phyloP scores from a whole-genome alignment of 495 filamentous ascomycete species.

The Penicillium ochrochloron region DNA sequence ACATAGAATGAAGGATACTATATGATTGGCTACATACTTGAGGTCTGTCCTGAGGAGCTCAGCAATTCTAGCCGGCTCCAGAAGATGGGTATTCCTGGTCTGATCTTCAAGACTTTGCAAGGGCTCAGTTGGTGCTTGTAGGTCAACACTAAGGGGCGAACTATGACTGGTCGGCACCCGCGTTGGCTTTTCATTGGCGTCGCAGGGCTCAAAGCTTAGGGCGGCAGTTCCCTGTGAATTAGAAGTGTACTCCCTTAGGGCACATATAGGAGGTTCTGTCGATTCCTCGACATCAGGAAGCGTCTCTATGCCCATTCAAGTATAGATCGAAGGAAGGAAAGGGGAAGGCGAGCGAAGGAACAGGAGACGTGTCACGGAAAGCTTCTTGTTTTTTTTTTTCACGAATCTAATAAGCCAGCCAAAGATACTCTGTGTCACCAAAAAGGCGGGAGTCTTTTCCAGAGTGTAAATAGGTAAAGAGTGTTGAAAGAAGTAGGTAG shows the following conservation, averaged over 20 bases:
- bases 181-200: slow-evolving; percentile 17
- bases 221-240: slow-evolving; percentile 27
- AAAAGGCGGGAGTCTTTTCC: not conserved
- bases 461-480: not conserved
- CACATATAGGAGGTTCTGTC: slow-evolving; percentile 52
- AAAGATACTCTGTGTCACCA: slow-evolving; percentile 4
- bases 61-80: slow-evolving; percentile 34
- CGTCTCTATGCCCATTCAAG: slow-evolving; percentile 52
- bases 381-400: slow-evolving; percentile 2
- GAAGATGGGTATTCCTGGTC: slow-evolving; percentile 33
- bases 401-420: slow-evolving; percentile 10
- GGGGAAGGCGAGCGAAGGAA: slow-evolving; percentile 11
- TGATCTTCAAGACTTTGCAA: slow-evolving; percentile 6
- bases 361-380: not conserved
- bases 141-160: not conserved
- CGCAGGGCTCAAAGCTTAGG: slow-evolving; percentile 24
- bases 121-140: slow-evolving; percentile 7
- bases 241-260: slow-evolving; percentile 32
- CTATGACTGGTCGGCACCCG: slow-evolving; percentile 8
- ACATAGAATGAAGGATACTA: not conserved
- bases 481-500: not conserved
- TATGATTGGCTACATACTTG: slow-evolving; percentile 25
- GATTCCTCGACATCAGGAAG: slow-evolving; percentile 50
- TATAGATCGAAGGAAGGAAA: slow-evolving; percentile 19
- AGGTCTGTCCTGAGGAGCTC: slow-evolving; percentile 35